A percentile compares a stretch with the other conserved stretches of the same genome.
Conservation (phyloP, 208 protist genomes). For the Leishmania turanica region DNA sequence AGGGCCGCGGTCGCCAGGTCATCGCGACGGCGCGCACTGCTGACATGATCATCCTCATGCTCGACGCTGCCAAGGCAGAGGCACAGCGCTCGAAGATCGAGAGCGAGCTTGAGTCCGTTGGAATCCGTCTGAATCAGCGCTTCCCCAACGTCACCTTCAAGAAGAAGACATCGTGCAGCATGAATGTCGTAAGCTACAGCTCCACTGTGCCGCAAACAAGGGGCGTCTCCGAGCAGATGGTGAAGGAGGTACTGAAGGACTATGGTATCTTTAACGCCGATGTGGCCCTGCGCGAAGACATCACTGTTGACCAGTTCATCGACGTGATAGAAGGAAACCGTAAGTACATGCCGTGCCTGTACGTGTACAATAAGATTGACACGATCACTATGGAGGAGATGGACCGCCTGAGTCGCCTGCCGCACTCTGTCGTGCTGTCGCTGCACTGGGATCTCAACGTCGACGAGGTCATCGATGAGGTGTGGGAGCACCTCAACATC, state of each 20-base stretch:
- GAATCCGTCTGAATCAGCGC: constrained; percentile 95
- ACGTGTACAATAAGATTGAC: constrained; percentile 98
- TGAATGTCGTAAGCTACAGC: constrained; percentile 92
- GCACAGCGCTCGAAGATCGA: constrained; percentile 92
- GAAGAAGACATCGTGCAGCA: constrained; percentile 92
- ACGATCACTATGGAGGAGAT: constrained; percentile 97
- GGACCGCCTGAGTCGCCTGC: constrained; percentile 91
- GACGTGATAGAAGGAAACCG: constrained; percentile 98
- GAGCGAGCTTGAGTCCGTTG: constrained; percentile 95
- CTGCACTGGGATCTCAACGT: constrained; percentile 94
- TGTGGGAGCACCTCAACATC: constrained; percentile 97
- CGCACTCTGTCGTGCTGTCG: constrained; percentile 90
- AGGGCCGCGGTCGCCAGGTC: constrained; percentile 97
- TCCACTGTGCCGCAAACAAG: constrained; percentile 83
- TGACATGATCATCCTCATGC: constrained; percentile 98
- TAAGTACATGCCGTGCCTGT: constrained; percentile 93
- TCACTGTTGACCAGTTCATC: constrained; percentile 98
- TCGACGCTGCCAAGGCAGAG: constrained; percentile 96
- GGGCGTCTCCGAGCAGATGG: constrained; percentile 88
- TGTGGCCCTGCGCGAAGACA: constrained; percentile 95
- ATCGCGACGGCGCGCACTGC: constrained; percentile 97
- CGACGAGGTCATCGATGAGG: constrained; percentile 94
- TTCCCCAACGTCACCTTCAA: constrained; percentile 96
- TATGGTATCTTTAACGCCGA: constrained; percentile 98
- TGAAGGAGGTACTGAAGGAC: constrained; percentile 94